phyloP scores from a whole-genome alignment of 148 eudicot species.

The Persicaria tinctoria region DNA sequence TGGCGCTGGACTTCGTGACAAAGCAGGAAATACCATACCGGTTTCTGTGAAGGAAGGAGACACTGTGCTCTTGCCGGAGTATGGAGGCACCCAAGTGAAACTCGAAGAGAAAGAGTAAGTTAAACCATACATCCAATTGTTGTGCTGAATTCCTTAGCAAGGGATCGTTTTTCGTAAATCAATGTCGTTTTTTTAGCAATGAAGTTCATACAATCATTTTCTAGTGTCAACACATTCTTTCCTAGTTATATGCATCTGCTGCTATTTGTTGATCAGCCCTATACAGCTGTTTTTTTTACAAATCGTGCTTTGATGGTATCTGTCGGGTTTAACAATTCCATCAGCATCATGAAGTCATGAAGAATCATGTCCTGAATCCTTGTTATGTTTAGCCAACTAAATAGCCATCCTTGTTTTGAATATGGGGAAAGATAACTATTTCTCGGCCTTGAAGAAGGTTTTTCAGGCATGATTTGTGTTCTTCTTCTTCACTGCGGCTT shows the following conservation, averaged over 20 bases:
- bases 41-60: slow-evolving; percentile 78
- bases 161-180: background rate
- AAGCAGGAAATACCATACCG: slow-evolving; percentile 47
- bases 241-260: background rate
- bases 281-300: too few relatives aligned
- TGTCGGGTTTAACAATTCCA: background rate
- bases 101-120: slow-evolving; percentile 77
- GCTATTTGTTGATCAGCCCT: too few relatives aligned
- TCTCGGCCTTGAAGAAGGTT: too few relatives aligned
- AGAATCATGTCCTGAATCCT: background rate
- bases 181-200: background rate
- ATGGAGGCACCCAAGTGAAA: slow-evolving; percentile 75
- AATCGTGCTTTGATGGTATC: too few relatives aligned
- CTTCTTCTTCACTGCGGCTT: too few relatives aligned
- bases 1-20: slow-evolving; percentile 58
- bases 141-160: background rate
- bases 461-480: too few relatives aligned
- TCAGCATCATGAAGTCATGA: background rate
- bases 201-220: background rate
- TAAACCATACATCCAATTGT: background rate
- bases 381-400: too few relatives aligned
- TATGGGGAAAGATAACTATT: too few relatives aligned
- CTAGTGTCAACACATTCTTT: background rate
- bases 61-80: slow-evolving; percentile 84
- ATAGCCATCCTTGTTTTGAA: too few relatives aligned